Evolutionary conservation across 768 basidiomycete species (phyloP).

Genomic region (Boletus rufocinnamomeus): DNA sequence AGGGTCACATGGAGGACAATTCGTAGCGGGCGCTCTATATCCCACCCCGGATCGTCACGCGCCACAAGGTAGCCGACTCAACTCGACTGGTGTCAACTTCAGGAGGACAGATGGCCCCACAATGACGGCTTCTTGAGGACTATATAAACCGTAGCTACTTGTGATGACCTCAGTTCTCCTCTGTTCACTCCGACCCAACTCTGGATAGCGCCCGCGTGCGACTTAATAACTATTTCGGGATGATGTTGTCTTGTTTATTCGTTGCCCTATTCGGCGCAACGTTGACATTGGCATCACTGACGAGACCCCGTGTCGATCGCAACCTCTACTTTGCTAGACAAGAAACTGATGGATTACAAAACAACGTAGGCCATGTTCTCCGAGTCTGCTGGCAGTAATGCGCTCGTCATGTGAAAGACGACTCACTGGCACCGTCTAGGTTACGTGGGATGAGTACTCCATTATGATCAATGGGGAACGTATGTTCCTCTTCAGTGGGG

Average conservation of each 20-base stretch:
- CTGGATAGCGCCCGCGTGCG: too few relatives aligned
- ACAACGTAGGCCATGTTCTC: conserved; percentile 11
- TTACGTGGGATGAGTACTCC: conserved; percentile 63
- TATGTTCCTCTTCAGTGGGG: conserved; percentile 59
- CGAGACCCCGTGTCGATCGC: conserved; percentile 6
- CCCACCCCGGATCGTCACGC: too few relatives aligned
- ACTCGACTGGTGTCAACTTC: too few relatives aligned
- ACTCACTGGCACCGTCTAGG: conserved; percentile 23
- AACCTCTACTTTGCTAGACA: conserved; percentile 19
- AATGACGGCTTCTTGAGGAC: too few relatives aligned
- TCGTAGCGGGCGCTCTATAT: too few relatives aligned
- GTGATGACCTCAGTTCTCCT: too few relatives aligned
- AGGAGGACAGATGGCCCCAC: too few relatives aligned
- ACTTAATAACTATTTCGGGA: not conserved
- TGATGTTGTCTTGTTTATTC: conserved; percentile 14
- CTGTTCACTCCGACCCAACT: too few relatives aligned
- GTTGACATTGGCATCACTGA: conserved; percentile 13
- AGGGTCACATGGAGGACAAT: too few relatives aligned
- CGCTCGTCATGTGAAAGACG: not conserved
- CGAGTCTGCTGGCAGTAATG: not conserved
- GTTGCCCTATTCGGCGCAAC: conserved; percentile 14
- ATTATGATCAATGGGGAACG: conserved; percentile 59
- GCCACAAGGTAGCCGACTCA: too few relatives aligned
- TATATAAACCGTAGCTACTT: too few relatives aligned
- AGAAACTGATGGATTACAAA: conserved; percentile 19